A percentile compares a stretch with the other conserved stretches of the same genome.
These are phyloP conservation scores for Boletus sp. DNA, from an alignment of 768 basidiomycete genomes.

Conservation along the genomic window DNA sequence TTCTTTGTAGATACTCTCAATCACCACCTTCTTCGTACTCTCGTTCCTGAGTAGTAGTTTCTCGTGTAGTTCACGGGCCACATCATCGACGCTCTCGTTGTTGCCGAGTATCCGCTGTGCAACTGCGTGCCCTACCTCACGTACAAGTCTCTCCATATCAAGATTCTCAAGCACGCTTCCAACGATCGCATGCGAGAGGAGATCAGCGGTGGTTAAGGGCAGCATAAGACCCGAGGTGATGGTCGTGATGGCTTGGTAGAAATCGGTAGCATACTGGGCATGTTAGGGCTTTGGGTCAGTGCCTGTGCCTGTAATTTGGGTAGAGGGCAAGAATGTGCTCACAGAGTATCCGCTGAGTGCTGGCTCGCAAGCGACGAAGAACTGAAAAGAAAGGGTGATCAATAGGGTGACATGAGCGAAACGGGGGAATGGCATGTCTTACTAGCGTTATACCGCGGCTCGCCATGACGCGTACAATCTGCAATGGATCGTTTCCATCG, in stretches of 20 bases:
- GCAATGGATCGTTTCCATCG: slow-evolving; percentile 88
- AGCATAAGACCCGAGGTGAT: slow-evolving; percentile 97
- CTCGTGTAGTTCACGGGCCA: slow-evolving; percentile 92
- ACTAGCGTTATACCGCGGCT: slow-evolving; percentile 86
- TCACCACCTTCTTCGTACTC: slow-evolving; percentile 93
- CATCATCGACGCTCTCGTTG: slow-evolving; percentile 95
- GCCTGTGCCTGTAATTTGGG: slow-evolving; percentile 2
- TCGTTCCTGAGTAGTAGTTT: slow-evolving; percentile 87
- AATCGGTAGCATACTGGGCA: slow-evolving; percentile 81
- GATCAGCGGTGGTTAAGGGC: slow-evolving; percentile 90
- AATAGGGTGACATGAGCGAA: neutral
- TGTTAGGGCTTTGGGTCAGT: slow-evolving; percentile 15
- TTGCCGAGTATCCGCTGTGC: slow-evolving; percentile 89
- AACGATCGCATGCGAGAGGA: slow-evolving; percentile 93
- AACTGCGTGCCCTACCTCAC: slow-evolving; percentile 91
- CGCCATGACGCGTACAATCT: slow-evolving; percentile 87
- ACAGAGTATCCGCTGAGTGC: slow-evolving; percentile 91
- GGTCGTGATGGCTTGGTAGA: slow-evolving; percentile 87
- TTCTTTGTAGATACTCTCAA: slow-evolving; percentile 95
- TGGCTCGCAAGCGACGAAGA: slow-evolving; percentile 99
- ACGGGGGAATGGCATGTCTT: slow-evolving; percentile 28
- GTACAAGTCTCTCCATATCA: slow-evolving; percentile 95
- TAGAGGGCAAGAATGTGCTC: slow-evolving; percentile 28
- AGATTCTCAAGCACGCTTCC: slow-evolving; percentile 96
- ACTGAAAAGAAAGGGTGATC: slow-evolving; percentile 45